phyloP scores from a whole-genome alignment of 495 filamentous ascomycete genomes.

The Tuber melanosporum region DNA sequence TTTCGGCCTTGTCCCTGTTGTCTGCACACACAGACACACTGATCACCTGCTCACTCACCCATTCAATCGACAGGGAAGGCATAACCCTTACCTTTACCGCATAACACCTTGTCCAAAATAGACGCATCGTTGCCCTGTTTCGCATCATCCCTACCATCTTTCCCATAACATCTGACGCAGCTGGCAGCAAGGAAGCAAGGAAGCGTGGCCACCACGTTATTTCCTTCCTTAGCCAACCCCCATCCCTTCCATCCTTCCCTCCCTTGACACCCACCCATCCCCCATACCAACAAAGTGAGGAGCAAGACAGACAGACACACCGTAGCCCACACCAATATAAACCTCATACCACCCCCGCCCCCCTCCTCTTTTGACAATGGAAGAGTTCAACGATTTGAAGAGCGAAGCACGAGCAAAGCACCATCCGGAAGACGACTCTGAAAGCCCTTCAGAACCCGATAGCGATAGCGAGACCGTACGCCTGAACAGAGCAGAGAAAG shows the following conservation, averaged over 20 bases:
- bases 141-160: slow-evolving; percentile 1
- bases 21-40: not conserved
- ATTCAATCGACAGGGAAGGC: not conserved
- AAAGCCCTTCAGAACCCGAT: slow-evolving; percentile 24
- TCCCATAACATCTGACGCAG: not conserved
- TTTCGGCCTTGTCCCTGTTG: not conserved
- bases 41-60: not conserved
- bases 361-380: slow-evolving; percentile 26
- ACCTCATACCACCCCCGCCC: not conserved
- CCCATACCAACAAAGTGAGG: not conserved
- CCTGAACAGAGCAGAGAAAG: slow-evolving; percentile 40
- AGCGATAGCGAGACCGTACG: slow-evolving; percentile 33
- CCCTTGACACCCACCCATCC: not conserved
- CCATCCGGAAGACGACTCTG: slow-evolving; percentile 38
- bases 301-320: not conserved
- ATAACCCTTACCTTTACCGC: not conserved
- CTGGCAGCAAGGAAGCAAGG: not conserved
- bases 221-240: slow-evolving; percentile 13
- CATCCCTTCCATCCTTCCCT: slow-evolving; percentile 42
- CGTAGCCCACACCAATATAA: not conserved
- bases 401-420: slow-evolving; percentile 22
- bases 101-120: not conserved
- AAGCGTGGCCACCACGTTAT: slow-evolving; percentile 1
- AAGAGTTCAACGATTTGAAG: slow-evolving; percentile 36
- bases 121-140: not conserved